phyloP scores from a whole-genome alignment of 176 grass and related monocot species.

The Oryza coarctata region DNA sequence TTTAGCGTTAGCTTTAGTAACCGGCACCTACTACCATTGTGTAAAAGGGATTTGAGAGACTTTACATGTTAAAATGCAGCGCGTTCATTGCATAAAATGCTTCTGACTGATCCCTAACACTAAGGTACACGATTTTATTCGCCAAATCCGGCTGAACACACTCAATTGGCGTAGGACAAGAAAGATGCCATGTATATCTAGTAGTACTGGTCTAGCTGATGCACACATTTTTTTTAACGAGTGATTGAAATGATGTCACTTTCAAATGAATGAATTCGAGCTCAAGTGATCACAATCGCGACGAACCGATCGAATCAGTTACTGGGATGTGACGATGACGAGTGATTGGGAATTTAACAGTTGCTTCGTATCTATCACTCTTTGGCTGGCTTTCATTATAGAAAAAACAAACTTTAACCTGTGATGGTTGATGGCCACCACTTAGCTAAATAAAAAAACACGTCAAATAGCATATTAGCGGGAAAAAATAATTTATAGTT shows the following conservation, averaged over 20 bases:
- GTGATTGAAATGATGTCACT: not conserved
- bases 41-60: too few species aligned
- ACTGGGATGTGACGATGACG: slow-evolving; percentile 6
- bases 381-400: slow-evolving; percentile 11
- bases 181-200: not conserved
- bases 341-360: slow-evolving; percentile 9
- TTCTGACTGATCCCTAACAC: not conserved
- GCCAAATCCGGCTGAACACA: not conserved
- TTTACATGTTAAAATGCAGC: too few species aligned
- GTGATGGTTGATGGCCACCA: not conserved
- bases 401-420: not conserved
- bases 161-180: not conserved
- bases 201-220: not conserved
- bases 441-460: too few species aligned
- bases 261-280: not conserved
- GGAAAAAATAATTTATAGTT: too few species aligned
- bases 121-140: not conserved
- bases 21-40: too few species aligned
- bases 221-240: not conserved
- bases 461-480: too few species aligned
- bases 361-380: not conserved
- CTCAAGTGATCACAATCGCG: not conserved
- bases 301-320: slow-evolving; percentile 2
- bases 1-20: too few species aligned
- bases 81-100: not conserved